phyloP scores from a whole-genome alignment of 2,329 filamentous ascomycete species.

The Scedosporium aurantiacum region DNA sequence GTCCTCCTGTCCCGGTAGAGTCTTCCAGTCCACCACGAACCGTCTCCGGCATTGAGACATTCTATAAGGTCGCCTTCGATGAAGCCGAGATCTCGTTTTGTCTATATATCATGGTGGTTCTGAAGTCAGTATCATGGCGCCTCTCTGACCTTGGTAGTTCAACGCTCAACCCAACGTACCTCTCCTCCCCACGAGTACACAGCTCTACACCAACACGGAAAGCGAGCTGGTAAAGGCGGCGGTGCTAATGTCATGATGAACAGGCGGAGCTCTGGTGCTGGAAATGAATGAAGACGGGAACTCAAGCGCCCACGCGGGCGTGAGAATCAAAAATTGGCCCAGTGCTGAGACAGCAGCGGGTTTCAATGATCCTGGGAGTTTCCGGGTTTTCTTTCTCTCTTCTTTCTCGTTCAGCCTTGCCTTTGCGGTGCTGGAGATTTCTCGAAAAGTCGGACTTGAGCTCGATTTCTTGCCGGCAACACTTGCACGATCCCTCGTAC shows the following conservation, averaged over 20 bases:
- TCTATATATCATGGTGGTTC: conserved; percentile 32
- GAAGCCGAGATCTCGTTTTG: conserved; percentile 89
- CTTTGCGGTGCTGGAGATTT: no score
- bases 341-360: not conserved
- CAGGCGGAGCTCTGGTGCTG: not conserved
- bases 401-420: no score
- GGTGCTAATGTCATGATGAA: conserved; percentile 37
- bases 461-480: no score
- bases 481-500: no score
- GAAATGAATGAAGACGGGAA: not conserved
- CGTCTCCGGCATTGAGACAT: conserved; percentile 94
- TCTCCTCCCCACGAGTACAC: conserved; percentile 93
- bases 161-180: conserved; percentile 25
- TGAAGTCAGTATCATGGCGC: not conserved
- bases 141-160: not conserved
- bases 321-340: not conserved
- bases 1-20: conserved; percentile 81
- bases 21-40: conserved; percentile 96
- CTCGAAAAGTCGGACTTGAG: no score
- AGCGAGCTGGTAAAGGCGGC: conserved; percentile 58
- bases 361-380: no score
- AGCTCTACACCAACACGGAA: conserved; percentile 85
- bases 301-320: conserved; percentile 1
- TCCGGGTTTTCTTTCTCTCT: no score
- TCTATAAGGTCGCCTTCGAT: conserved; percentile 97